phyloP scores from a whole-genome alignment of 495 filamentous ascomycete species.

The Cercophora samala region DNA sequence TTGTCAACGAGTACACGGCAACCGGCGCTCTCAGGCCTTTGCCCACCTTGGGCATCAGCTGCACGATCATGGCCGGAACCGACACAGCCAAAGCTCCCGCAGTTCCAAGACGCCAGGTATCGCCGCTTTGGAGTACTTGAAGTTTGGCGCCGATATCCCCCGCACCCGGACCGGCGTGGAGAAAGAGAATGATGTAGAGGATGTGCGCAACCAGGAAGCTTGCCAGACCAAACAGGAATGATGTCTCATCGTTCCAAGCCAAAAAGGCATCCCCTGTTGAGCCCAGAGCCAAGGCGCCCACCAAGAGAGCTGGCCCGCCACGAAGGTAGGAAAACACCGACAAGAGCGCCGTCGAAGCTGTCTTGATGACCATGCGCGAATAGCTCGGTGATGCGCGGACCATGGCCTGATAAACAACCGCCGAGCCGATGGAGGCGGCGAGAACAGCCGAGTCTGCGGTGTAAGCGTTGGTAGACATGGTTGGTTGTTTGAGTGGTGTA shows the following conservation, averaged over 20 bases:
- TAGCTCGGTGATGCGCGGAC: constrained; percentile 17
- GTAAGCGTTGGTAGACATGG: background rate
- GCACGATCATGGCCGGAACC: constrained; percentile 18
- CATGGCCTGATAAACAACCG: constrained; percentile 22
- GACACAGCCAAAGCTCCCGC: constrained; percentile 11
- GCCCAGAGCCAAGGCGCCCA: constrained; percentile 23
- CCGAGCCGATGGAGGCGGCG: constrained; percentile 19
- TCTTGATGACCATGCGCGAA: constrained; percentile 26
- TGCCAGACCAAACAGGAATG: constrained; percentile 27
- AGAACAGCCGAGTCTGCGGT: constrained; percentile 18
- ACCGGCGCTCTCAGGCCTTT: constrained; percentile 49
- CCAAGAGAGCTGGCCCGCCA: constrained; percentile 13
- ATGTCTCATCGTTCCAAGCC: constrained; percentile 25
- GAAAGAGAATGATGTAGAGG: constrained; percentile 27
- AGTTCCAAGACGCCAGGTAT: constrained; percentile 5
- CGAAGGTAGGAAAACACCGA: constrained; percentile 13
- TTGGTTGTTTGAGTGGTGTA: background rate
- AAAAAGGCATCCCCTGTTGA: constrained; percentile 30
- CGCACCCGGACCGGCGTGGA: background rate
- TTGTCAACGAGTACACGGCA: constrained; percentile 48
- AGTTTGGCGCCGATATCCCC: background rate
- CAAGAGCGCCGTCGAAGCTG: constrained; percentile 28
- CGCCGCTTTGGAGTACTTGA: background rate
- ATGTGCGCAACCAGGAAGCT: constrained; percentile 29
- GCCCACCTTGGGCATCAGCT: constrained; percentile 23